Evolutionary conservation across 1,284 basidiomycete genomes (phyloP).

Genomic region (Cutaneotrichosporon cutaneum): DNA sequence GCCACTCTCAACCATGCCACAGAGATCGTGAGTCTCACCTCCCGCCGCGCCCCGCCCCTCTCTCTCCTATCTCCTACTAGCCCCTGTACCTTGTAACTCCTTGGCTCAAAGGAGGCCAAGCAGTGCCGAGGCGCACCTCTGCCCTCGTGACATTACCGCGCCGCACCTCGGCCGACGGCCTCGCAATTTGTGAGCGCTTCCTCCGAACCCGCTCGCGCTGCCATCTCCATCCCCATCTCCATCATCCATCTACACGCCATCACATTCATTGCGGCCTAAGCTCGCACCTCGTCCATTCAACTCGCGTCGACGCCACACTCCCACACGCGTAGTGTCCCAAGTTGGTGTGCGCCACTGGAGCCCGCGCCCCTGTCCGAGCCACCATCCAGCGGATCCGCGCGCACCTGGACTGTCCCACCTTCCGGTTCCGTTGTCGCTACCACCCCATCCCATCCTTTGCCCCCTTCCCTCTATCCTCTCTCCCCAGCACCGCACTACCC

Average conservation of each 20-base stretch:
- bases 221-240: neutral
- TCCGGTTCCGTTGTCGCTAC: neutral
- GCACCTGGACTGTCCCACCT: neutral
- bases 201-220: neutral
- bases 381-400: constrained; percentile 1
- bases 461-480: neutral
- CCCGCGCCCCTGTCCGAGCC: neutral
- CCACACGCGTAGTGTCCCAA: neutral
- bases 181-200: neutral
- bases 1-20: constrained; percentile 1
- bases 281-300: neutral
- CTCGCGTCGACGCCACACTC: neutral
- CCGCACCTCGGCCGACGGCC: neutral
- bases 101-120: neutral
- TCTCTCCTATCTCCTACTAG: neutral
- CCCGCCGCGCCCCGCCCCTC: neutral
- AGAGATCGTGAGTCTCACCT: constrained; percentile 4
- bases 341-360: neutral
- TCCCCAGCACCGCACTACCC: neutral
- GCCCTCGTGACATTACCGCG: neutral
- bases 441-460: neutral
- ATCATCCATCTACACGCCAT: neutral
- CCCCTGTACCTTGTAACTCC: too few species aligned
- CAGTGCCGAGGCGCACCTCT: neutral
- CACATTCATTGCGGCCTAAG: neutral